Evolutionary conservation across 306 rosid genomes (phyloP).

Genomic region (Medicago lupulina): DNA sequence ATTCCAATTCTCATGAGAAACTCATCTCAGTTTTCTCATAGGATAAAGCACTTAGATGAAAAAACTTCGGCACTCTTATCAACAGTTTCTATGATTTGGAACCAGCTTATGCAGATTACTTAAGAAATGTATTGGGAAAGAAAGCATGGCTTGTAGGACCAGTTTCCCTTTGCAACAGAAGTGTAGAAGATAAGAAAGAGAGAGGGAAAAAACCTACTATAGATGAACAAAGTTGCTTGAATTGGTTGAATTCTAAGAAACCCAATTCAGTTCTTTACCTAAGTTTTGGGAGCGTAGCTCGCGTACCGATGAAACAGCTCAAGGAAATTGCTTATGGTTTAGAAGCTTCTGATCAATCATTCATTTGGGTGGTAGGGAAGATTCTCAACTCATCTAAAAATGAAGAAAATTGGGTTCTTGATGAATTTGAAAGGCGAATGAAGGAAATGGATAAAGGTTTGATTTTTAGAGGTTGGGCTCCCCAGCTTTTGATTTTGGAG

Average conservation of each 20-base stretch:
- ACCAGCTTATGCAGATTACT: slow-evolving; percentile 53
- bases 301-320: slow-evolving; percentile 48
- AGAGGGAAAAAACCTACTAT: slow-evolving; percentile 55
- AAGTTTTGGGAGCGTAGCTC: slow-evolving; percentile 62
- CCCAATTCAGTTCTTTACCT: slow-evolving; percentile 64
- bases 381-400: slow-evolving; percentile 5
- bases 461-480: slow-evolving; percentile 72
- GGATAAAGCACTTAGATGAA: slow-evolving; percentile 34
- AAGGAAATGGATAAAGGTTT: slow-evolving; percentile 55
- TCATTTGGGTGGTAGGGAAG: slow-evolving; percentile 74
- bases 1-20: slow-evolving; percentile 47
- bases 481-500: slow-evolving; percentile 67
- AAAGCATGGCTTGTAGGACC: slow-evolving; percentile 69
- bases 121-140: slow-evolving; percentile 41
- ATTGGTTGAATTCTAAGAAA: slow-evolving; percentile 60
- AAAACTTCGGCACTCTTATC: slow-evolving; percentile 54
- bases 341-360: slow-evolving; percentile 56
- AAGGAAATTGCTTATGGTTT: slow-evolving; percentile 66
- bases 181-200: slow-evolving; percentile 45
- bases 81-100: slow-evolving; percentile 69
- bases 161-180: slow-evolving; percentile 58
- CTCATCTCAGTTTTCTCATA: slow-evolving; percentile 20
- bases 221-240: slow-evolving; percentile 54
- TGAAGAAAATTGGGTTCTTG: slow-evolving; percentile 37
- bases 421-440: slow-evolving; percentile 60